Conservation (phyloP, 208 protist species). For the Vickermania ingenoplastis region DNA sequence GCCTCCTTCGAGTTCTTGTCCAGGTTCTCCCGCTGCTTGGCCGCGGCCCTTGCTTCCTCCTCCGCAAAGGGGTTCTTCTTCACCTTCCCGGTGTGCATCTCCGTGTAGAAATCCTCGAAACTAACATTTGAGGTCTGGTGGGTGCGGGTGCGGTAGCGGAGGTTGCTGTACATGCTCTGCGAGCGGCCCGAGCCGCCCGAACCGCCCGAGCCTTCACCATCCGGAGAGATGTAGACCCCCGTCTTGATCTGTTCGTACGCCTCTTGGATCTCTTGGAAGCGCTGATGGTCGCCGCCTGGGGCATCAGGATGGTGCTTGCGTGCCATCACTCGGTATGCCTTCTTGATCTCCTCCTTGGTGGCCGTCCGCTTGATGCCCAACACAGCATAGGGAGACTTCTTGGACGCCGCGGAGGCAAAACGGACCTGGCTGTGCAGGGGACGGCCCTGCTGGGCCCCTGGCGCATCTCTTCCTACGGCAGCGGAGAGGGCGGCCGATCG, state of each 20-base stretch:
- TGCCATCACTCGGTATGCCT: conserved; percentile 81
- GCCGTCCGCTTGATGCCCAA: conserved; percentile 80
- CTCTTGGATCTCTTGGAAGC: conserved; percentile 83
- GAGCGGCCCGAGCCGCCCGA: conserved; percentile 28
- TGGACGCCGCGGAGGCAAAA: conserved; percentile 16
- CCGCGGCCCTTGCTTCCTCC: conserved; percentile 21
- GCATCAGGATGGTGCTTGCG: conserved; percentile 88
- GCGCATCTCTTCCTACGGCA: no score
- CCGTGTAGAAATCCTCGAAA: conserved; percentile 85
- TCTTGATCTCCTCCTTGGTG: conserved; percentile 80
- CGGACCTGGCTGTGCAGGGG: conserved; percentile 3
- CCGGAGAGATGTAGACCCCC: conserved; percentile 74
- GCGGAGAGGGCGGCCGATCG: no score
- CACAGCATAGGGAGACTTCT: conserved; percentile 85
- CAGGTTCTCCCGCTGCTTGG: conserved; percentile 18
- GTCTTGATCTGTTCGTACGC: conserved; percentile 87
- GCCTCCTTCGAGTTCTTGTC: conserved; percentile 30
- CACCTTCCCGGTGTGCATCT: conserved; percentile 86
- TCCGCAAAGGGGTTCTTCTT: conserved; percentile 71
- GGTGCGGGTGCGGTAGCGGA: conserved; percentile 81
- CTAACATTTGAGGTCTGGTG: conserved; percentile 72
- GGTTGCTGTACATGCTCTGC: conserved; percentile 74
- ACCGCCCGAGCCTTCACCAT: conserved; percentile 12
- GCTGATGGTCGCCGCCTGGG: conserved; percentile 74
- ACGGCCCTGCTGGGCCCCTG: conserved; percentile 8